Evolutionary conservation across 768 basidiomycete species (phyloP), one percentile per base, ranked within the genome.

Genomic region (Russula earlei): DNA sequence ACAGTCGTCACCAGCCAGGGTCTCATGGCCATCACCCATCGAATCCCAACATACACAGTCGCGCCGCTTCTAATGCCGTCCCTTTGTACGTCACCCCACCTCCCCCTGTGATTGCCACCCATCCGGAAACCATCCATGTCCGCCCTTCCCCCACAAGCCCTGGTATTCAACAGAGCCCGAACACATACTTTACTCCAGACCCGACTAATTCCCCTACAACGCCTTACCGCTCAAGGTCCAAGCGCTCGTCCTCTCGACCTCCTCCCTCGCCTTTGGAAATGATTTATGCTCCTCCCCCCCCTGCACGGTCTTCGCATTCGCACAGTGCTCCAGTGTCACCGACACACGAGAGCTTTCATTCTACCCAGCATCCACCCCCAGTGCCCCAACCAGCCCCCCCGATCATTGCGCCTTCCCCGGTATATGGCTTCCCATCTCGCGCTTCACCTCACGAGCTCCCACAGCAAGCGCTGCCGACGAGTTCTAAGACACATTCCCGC

Each of bases 41-140:
- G 27, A 60, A 60, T 52, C 59, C 59, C n/a, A 47, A 60, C 42
- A 58, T 60, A 38, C 38, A 24, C 40, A 42, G 49, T 44, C 53
- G 48, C 51, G 36, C 34, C 51, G 54, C 37, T 14, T 60, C 56
- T 49, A 56, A 52, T 55, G 29, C 24, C 31, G 40, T 25, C 40
- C 53, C 54, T 25, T 38, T 49, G 54, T 58, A 62, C 46, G 52
- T 62, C 31, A 43, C 33, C 22, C 54, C 60, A 8, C 56, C 47
- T 17, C 37, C 52, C 3, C 52, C 57, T 14, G 41, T 49, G 14
- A 29, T 59, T 36, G 12, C 33, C 17, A 44, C 22, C 25, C 59
- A 55, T n/a, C 58, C 61, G n/a, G 61, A 62, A 49, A 56, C 51
- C 11, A 62, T 62, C 27, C 59, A 62, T 5, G 24, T 62, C 31